phyloP scores from a whole-genome alignment of 495 filamentous ascomycete species.

The Polyplosphaeria fusca region DNA sequence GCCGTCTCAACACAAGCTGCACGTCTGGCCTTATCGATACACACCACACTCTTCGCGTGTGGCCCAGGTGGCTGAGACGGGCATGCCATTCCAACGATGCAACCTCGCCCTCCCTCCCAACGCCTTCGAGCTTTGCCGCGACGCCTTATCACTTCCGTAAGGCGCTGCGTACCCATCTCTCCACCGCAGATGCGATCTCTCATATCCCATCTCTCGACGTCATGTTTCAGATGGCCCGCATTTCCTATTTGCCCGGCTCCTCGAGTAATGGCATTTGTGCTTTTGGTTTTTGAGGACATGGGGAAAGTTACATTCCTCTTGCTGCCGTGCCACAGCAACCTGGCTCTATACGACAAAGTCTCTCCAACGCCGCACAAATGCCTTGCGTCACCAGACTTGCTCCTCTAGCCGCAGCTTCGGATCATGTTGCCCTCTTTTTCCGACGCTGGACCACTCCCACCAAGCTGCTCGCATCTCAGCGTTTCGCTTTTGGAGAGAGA shows the following conservation, averaged over 20 bases:
- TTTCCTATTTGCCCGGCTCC: too few relatives aligned
- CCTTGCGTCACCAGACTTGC: conserved; percentile 20
- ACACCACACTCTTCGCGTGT: background rate
- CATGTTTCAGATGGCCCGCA: too few relatives aligned
- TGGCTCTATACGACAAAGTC: too few relatives aligned
- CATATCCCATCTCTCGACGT: too few relatives aligned
- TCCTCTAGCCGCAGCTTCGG: conserved; percentile 26
- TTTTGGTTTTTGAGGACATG: conserved; percentile 13
- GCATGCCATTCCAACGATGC: conserved; percentile 18
- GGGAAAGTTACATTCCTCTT: conserved; percentile 28
- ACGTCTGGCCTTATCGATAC: conserved; percentile 26
- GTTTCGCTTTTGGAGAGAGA: conserved; percentile 8
- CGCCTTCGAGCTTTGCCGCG: too few relatives aligned
- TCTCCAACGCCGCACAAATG: conserved; percentile 4
- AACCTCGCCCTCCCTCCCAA: too few relatives aligned
- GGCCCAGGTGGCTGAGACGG: conserved; percentile 19
- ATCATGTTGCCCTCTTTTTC: conserved; percentile 23
- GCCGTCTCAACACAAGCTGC: too few relatives aligned
- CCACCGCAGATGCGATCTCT: too few relatives aligned
- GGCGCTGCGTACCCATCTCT: too few relatives aligned
- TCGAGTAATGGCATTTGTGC: conserved; percentile 20
- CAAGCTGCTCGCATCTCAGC: background rate
- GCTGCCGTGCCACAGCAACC: conserved; percentile 11
- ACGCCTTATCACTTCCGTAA: too few relatives aligned
- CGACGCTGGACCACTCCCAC: conserved; percentile 9